Percentiles rank a stretch among this genome's conserved stretches.
Evolutionary conservation across 306 rosid genomes (phyloP).

Genomic region (Ammopiptanthus mongolicus): DNA sequence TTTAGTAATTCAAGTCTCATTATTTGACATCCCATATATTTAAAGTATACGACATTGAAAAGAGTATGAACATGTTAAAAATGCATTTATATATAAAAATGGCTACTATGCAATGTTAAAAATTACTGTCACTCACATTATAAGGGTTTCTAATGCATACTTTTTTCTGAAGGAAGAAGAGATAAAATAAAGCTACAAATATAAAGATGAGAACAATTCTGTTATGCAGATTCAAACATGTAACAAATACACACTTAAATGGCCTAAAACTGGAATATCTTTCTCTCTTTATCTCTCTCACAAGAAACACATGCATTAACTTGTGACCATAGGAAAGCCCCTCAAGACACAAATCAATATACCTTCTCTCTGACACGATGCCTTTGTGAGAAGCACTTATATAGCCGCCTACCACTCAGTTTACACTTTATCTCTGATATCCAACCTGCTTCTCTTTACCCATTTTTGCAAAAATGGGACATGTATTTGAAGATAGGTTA

Average conservation of each 20-base stretch:
- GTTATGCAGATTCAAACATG: slow-evolving; percentile 22
- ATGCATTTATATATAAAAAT: too few species aligned
- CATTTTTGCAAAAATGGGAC: slow-evolving; percentile 30
- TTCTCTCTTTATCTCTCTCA: slow-evolving; percentile 22
- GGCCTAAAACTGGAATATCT: not conserved
- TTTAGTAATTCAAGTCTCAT: too few species aligned
- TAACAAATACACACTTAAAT: slow-evolving; percentile 3
- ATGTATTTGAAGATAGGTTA: slow-evolving; percentile 29
- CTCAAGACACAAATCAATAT: slow-evolving; percentile 5
- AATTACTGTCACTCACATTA: too few species aligned
- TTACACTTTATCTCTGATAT: not conserved
- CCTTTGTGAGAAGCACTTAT: slow-evolving; percentile 39
- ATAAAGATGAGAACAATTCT: too few species aligned
- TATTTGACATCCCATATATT: too few species aligned
- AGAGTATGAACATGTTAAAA: too few species aligned
- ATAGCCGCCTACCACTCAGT: slow-evolving; percentile 1
- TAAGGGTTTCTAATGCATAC: too few species aligned
- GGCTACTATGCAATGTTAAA: too few species aligned
- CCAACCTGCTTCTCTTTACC: not conserved
- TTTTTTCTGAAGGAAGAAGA: too few species aligned
- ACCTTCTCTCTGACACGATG: slow-evolving; percentile 27
- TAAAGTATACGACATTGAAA: too few species aligned
- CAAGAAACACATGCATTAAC: slow-evolving; percentile 14
- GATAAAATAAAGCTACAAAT: too few species aligned
- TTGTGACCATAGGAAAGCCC: not conserved